These are phyloP conservation scores for Eucalyptus curtisii DNA, from an alignment of 345 rosid genomes.

Conservation along the genomic window DNA sequence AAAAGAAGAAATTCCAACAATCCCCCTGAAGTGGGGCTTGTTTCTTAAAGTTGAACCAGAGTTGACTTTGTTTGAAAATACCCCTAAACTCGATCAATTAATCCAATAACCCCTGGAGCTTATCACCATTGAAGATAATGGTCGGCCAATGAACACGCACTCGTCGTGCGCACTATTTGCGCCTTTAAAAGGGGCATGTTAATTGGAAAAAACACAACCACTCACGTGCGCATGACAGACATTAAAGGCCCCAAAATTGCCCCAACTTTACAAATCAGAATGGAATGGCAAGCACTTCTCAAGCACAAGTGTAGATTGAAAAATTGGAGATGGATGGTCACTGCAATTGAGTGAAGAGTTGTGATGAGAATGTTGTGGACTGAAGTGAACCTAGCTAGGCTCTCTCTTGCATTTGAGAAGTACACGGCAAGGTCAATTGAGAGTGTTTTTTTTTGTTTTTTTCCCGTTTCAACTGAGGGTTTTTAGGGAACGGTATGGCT, in stretches of 20 bases:
- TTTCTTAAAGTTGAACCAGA: not conserved
- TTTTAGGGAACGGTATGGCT: not conserved
- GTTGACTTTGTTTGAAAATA: not conserved
- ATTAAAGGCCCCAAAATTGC: not conserved
- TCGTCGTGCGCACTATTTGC: not conserved
- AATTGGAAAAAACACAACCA: not conserved
- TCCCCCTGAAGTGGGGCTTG: not conserved
- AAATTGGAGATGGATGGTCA: not conserved
- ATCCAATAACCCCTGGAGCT: not conserved
- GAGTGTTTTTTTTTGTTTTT: not conserved
- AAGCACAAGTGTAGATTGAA: not conserved
- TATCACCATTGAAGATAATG: not conserved
- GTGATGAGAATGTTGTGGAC: not conserved
- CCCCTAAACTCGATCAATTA: not conserved
- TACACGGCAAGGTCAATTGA: not conserved
- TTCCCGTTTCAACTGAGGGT: not conserved
- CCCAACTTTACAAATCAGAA: not conserved
- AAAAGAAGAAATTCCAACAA: not conserved
- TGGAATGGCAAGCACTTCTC: not conserved
- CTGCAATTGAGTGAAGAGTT: not conserved
- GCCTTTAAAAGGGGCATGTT: not conserved
- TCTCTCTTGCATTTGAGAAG: not conserved
- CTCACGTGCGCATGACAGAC: not conserved
- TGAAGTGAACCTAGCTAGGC: not conserved
- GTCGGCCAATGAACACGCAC: not conserved